Base-by-base conservation (phyloP, 1,139 yeast species). In the Taiozyma onychis region DNA sequence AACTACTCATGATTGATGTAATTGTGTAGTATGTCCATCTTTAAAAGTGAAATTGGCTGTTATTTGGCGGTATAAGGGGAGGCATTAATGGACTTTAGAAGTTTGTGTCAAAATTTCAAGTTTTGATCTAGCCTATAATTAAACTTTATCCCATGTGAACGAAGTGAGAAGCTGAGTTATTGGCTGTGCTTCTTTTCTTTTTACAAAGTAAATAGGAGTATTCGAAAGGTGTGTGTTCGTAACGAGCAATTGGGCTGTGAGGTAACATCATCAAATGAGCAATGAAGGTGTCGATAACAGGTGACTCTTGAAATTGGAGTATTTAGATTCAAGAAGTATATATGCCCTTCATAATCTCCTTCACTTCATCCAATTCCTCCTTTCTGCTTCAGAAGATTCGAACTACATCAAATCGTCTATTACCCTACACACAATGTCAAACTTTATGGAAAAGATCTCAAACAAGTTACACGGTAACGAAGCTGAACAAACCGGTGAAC, bases 361-460 rank as follows among this genome's bases (percentile, higher is more conserved):
- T 7, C 14, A 21, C 8, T 21, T 18, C 7, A 18, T 11, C 7
- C 6, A n/a, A 9, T 32, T n/a, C 14, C 18, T 13, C 6, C 3
- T 6, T 32, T 13, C 1, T n/a, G 6, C 35, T n/a, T 32, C 18
- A 32, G 35, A 32, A 32, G 35, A 32, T 32, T 32, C 35, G 10
- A 32, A n/a, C 6, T 39, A 14, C 39, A 39, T 39, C 41, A 18
- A 9, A 39, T 18, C 26, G n/a, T 32, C 27, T 13, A 41, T 13
- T 11, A 32, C n/a, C 22, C 30, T 6, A 37, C 10, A 26, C 26
- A 49, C 26, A 41, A 59, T 58, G 61, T 57, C 63, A 44, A 57
- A 58, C 54, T 54, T 60, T 47, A 58, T 58, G 43, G 61, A 59
- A 54, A 59, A 60, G 53, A 37, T 60, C 45, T 48, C 61, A 41